Evolutionary conservation across 306 rosid genomes (phyloP).

Genomic region (Prunus campanulata): DNA sequence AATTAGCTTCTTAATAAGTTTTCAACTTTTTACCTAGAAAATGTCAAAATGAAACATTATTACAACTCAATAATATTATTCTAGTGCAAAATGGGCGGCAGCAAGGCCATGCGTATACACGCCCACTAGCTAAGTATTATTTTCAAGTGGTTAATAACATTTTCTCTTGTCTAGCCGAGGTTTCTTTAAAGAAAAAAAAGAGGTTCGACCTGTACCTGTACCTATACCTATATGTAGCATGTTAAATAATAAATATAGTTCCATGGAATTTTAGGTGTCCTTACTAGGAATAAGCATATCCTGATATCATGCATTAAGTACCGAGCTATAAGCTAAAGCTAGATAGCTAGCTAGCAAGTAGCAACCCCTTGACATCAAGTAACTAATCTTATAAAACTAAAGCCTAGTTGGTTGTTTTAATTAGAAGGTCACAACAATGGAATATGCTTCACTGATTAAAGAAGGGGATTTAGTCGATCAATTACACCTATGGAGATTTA

Average conservation of each 20-base stretch:
- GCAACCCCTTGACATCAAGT: not conserved
- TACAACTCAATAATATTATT: not conserved
- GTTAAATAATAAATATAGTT: too few relatives aligned
- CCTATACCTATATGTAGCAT: not conserved
- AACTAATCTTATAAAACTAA: not conserved
- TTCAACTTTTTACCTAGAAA: not conserved
- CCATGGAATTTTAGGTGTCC: not conserved
- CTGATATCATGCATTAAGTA: not conserved
- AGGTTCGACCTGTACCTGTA: too few relatives aligned
- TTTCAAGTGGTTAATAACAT: too few relatives aligned
- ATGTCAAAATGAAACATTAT: not conserved
- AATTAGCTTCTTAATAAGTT: not conserved
- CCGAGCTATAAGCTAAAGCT: not conserved
- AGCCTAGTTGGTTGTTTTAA: not conserved
- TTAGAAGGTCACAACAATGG: not conserved
- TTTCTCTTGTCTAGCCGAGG: too few relatives aligned
- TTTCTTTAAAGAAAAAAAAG: too few relatives aligned
- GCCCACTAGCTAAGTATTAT: too few relatives aligned
- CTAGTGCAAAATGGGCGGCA: too few relatives aligned
- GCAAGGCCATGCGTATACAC: not conserved
- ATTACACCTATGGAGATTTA: not conserved
- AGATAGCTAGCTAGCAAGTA: not conserved
- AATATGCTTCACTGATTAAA: conserved; percentile 1
- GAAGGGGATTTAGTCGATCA: not conserved
- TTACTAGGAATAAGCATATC: not conserved